Evolutionary conservation across 768 basidiomycete genomes (phyloP).

Genomic region (Amanita pseudoporphyria): DNA sequence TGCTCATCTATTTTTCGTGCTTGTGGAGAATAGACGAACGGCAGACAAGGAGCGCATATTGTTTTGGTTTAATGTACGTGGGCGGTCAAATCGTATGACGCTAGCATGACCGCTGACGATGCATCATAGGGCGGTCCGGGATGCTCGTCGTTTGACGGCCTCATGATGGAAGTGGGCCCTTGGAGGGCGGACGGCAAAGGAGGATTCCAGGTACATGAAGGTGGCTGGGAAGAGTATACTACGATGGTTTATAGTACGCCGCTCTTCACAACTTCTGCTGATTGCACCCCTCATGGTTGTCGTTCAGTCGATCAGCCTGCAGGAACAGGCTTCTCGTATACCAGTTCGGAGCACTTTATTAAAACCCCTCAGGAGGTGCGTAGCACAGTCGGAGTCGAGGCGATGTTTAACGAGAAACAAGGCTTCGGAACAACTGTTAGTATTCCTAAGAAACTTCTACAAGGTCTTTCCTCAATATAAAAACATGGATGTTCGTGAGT

Average conservation of each 20-base stretch:
- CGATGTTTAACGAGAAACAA: constrained; percentile 18
- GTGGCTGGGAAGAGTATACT: constrained; percentile 97
- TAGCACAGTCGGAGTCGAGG: neutral
- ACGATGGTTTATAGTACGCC: constrained; percentile 78
- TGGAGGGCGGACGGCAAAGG: constrained; percentile 72
- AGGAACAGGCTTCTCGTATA: constrained; percentile 90
- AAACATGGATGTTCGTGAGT: constrained; percentile 62
- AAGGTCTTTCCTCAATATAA: constrained; percentile 83
- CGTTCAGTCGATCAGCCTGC: constrained; percentile 90
- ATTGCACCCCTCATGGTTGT: neutral
- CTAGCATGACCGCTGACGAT: neutral
- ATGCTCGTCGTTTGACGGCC: constrained; percentile 93
- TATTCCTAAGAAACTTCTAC: constrained; percentile 87
- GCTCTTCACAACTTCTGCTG: constrained; percentile 18
- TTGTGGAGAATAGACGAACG: constrained; percentile 76
- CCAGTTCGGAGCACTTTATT: constrained; percentile 77
- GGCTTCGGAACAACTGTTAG: constrained; percentile 70
- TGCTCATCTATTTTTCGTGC: constrained; percentile 80
- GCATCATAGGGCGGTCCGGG: constrained; percentile 79
- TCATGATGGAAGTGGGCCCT: constrained; percentile 98
- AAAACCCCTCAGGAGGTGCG: constrained; percentile 62
- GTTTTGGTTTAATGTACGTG: constrained; percentile 92
- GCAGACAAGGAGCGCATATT: constrained; percentile 89
- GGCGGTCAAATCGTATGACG: neutral
- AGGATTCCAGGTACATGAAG: constrained; percentile 63